Conservation (phyloP, 352 stramenopile genomes). For the Globisporangium okanoganense region DNA sequence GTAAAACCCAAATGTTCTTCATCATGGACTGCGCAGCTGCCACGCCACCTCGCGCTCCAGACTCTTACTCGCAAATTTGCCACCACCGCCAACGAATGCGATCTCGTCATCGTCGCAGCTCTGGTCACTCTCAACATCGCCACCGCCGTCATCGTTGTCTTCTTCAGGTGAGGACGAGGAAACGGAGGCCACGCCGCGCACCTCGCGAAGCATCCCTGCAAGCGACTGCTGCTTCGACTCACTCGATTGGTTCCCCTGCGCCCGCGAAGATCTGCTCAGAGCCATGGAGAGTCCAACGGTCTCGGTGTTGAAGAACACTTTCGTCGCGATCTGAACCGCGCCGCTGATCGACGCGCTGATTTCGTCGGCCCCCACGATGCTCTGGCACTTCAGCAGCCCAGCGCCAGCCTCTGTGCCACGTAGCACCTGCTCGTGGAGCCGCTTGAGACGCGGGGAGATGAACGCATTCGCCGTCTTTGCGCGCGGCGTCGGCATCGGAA, state of each 20-base stretch:
- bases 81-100: not conserved
- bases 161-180: not conserved
- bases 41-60: constrained; percentile 10
- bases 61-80: not conserved
- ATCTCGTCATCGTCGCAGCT: constrained; percentile 6
- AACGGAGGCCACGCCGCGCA: not conserved
- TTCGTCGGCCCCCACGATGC: constrained; percentile 1
- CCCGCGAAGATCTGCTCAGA: not conserved
- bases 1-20: not conserved
- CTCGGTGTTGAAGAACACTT: not conserved
- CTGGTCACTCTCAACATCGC: not conserved
- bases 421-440: constrained; percentile 36
- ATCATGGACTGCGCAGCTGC: constrained; percentile 7
- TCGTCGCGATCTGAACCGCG: constrained; percentile 13
- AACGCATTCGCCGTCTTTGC: constrained; percentile 16
- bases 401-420: constrained; percentile 22
- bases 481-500: constrained; percentile 1
- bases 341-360: constrained; percentile 3
- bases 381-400: constrained; percentile 10
- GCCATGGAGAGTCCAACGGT: constrained; percentile 2
- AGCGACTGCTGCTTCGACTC: not conserved
- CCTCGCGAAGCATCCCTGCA: constrained; percentile 7
- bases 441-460: constrained; percentile 37
- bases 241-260: not conserved
- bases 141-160: not conserved